Base-by-base conservation (phyloP, 192 early-diverging fungal genomes). In the Rhizophagus clarus region DNA sequence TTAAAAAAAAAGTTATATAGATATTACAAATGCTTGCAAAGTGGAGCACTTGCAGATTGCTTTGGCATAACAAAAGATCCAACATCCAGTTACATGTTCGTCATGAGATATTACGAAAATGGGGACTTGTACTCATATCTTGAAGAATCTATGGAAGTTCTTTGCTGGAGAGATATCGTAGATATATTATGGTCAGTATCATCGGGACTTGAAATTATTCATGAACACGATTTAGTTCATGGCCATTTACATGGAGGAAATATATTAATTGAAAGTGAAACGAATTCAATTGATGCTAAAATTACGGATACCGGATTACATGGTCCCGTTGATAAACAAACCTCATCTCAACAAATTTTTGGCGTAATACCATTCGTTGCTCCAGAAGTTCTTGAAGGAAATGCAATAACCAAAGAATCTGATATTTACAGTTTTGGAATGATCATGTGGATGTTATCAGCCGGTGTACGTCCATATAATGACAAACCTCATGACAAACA, bases 371-470 rank as follows among this genome's bases (percentile, higher is more conserved):
- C 69, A 2, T 71, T 22, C 29, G 31, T 71, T 37, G 69, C 69
- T 22, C 69, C 69, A 12, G 69, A 71, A 37, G 29, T 71, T 15
- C 29, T 71, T 12, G 11, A 40, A 5, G 32, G 29, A n/a, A 32
- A 1, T 32, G 32, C 31, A 32, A 20, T 20, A 31, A 17, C 69
- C 11, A 34, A 71, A 10, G 32, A 15, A 22, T 32, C 69, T 0
- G 69, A 71, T 31, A 71, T 71, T 32, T 71, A 71, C 32, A 71
- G 69, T 3, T 71, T 71, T 24, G 69, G 69, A 0, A 42, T 71
- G 11, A 71, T 34, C 26, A 71, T 71, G 69, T 71, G 69, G 69
- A 40, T 28, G 8, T 15, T 71, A 10, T 24, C 69, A 22, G 26
- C 69, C 0, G 69, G 32, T 32, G 8, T 40, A 37, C n/a, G 32